Base-by-base conservation (phyloP, 805 yeast genomes). In the Cyberlindnera americana region DNA sequence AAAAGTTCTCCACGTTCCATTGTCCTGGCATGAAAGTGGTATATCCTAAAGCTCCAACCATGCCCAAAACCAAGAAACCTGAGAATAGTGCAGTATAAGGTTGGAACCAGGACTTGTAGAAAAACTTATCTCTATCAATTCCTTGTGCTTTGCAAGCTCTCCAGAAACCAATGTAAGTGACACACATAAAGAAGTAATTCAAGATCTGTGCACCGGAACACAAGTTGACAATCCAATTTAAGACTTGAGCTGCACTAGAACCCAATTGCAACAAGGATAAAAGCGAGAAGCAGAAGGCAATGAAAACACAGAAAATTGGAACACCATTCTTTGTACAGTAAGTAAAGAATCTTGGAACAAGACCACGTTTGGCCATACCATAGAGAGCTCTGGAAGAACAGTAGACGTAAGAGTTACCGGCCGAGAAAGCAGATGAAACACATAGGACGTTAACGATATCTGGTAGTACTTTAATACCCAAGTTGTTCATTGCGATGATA, bases 161-260 rank as follows among this genome's bases (percentile, higher is more conserved):
- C 60, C 77, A 77, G 66, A 83, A 85, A 35, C 78, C 71, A 25
- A 82, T 47, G 54, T 78, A 84, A 15, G 83, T 75, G 43, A 70
- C 61, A 51, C 81, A 68, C 53, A 83, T 75, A 49, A 71, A 66
- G 43, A 70, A 66, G 64, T 75, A 81, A 58, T 77, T 80, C 53
- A 72, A 69, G 55, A 79, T 67, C 58, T 80, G 85, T 26, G 83
- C 80, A 35, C 78, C 78, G 6, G 91, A 80, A 34, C 79, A 78
- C 40, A 84, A 64, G 50, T 81, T 81, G 39, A 81, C 74, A 32
- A 84, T 70, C 90, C 91, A 84, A 50, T 66, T 70, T 44, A 84
- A 68, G 4, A 83, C 91, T 3, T 70, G 68, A n/a, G 77, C 73
- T 25, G 89, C 70, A 19, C 71, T 62, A 33, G 70, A 66, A 27